Evolutionary conservation across 1,284 basidiomycete species (phyloP), one percentile per base, ranked within the genome.

Genomic region (Termitomyces sp.): DNA sequence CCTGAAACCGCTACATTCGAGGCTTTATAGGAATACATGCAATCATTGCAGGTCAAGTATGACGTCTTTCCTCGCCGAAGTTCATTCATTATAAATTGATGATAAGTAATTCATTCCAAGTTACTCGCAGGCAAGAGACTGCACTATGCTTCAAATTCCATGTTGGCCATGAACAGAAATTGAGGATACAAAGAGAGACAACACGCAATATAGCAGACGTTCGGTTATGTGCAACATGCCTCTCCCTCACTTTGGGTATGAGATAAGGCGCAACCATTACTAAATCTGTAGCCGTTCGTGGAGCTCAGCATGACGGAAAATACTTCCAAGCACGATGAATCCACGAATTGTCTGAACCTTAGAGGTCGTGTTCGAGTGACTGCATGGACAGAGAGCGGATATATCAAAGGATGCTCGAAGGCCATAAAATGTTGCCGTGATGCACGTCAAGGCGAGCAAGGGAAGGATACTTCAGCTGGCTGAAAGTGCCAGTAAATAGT

Each of bases 71-170:
- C 56, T 56, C 54, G 46, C 56, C 56, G 57, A 49, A 30, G 24
- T 59, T 61, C 58, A 59, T 64, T 62, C 57, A 60, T 61, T 57
- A 53, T 38, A 34, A 49, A 54, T 53, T 26, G 46, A 62, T 55
- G 49, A 58, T 52, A 54, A 58, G 57, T 57, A 51, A 62, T 60
- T 59, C 58, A 59, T 59, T 56, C 52, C 24, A 54, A 34, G 13
- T 34, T 55, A 39, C 46, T 36, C 49, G 54, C 52, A 54, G 43
- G 24, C 8, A 51, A 42, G 36, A 53, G 34, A 56, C 51, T 49
- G 54, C 50, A 26, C 50, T 31, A 46, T 47, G 52, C 52, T 53
- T 40, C 21, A 30, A 52, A 33, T 42, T 52, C 45, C 38, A 28
- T 17, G 33, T 19, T 42, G 10, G 7, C 42, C 26, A 24, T 12